A percentile compares a stretch with the other conserved stretches of the same genome.
Evolutionary conservation across 345 rosid genomes (phyloP).

Genomic region (Populus deltoides): DNA sequence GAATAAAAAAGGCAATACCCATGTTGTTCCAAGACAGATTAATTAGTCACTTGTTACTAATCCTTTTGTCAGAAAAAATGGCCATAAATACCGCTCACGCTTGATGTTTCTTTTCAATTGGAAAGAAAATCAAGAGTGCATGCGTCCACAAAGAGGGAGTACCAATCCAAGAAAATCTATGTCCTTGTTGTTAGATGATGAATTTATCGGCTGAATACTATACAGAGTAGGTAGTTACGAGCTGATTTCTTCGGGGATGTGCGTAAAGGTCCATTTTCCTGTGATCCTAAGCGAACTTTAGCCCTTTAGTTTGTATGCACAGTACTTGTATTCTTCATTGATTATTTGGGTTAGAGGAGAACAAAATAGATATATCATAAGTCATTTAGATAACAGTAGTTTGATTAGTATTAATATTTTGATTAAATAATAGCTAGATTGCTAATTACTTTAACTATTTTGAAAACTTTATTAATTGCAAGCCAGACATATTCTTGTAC

Average conservation of each 20-base stretch:
- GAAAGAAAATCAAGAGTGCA: background rate
- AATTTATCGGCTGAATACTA: background rate
- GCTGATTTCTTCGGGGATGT: background rate
- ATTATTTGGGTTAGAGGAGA: background rate
- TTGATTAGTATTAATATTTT: too few species aligned
- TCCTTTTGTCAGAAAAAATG: background rate
- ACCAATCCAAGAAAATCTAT: background rate
- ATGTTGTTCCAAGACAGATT: background rate
- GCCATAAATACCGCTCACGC: background rate
- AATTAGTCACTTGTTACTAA: background rate
- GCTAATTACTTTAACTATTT: background rate
- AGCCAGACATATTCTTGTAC: background rate
- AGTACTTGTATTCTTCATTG: background rate
- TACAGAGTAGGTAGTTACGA: background rate
- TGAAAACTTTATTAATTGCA: background rate
- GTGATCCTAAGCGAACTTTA: background rate
- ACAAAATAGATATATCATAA: too few species aligned
- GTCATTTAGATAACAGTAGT: too few species aligned
- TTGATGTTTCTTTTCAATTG: background rate
- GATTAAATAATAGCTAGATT: background rate
- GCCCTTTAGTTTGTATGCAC: background rate
- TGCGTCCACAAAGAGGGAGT: background rate
- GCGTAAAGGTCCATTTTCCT: background rate
- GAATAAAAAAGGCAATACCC: background rate
- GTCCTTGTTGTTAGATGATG: background rate